Evolutionary conservation across 2,329 filamentous ascomycete genomes (phyloP).

Genomic region (Pseudocercospora pini-densiflorae): DNA sequence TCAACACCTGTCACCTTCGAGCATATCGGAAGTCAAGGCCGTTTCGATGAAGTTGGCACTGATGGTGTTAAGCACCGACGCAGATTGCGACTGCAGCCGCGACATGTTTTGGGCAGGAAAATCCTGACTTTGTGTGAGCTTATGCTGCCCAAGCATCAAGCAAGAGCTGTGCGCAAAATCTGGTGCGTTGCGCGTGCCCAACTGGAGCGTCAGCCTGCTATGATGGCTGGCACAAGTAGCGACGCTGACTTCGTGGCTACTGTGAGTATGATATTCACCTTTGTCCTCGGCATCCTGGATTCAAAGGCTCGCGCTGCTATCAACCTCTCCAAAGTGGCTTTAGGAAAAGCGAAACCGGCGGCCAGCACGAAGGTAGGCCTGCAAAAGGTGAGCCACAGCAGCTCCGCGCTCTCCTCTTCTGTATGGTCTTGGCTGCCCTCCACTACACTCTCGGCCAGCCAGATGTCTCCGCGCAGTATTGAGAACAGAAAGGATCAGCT

Average conservation of each 20-base stretch:
- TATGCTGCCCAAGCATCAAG: slow-evolving; percentile 33
- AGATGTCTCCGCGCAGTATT: slow-evolving; percentile 16
- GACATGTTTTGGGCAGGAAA: slow-evolving; percentile 25
- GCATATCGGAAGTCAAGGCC: slow-evolving; percentile 28
- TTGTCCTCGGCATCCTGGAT: slow-evolving; percentile 39
- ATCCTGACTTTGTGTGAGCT: slow-evolving; percentile 36
- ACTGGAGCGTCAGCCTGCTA: slow-evolving; percentile 24
- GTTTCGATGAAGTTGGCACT: slow-evolving; percentile 33
- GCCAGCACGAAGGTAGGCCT: background rate
- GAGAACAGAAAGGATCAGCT: slow-evolving; percentile 34
- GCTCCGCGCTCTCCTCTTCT: slow-evolving; percentile 2
- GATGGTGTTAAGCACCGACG: slow-evolving; percentile 37
- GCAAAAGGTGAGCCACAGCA: background rate
- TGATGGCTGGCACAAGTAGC: slow-evolving; percentile 22
- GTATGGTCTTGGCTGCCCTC: slow-evolving; percentile 33
- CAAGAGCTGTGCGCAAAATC: slow-evolving; percentile 28
- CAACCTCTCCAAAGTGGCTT: slow-evolving; percentile 33
- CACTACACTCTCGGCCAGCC: background rate
- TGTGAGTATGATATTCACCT: slow-evolving; percentile 45
- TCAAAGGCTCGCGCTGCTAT: slow-evolving; percentile 34
- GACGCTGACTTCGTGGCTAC: slow-evolving; percentile 45
- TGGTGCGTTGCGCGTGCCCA: slow-evolving; percentile 38
- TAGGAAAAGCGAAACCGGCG: slow-evolving; percentile 18
- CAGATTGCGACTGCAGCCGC: slow-evolving; percentile 34
- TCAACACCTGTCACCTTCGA: slow-evolving; percentile 16